Conservation (phyloP, 1,284 basidiomycete genomes). For the Athelia sp. region DNA sequence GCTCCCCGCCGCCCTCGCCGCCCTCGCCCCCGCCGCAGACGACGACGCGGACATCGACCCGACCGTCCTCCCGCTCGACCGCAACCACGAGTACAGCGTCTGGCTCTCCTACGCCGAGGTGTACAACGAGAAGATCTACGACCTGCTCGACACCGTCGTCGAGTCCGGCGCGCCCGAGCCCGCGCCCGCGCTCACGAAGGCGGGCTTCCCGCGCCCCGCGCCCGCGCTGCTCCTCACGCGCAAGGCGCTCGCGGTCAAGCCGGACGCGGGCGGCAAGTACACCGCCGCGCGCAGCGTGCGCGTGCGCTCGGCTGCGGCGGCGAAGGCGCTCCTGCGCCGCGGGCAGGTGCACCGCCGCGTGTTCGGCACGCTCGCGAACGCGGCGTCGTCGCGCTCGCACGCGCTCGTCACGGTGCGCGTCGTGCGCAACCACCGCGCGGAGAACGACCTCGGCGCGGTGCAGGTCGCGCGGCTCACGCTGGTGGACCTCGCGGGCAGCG, state of each 20-base stretch:
- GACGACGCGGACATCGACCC: conserved; percentile 52
- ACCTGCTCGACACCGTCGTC: conserved; percentile 64
- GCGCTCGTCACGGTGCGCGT: conserved; percentile 93
- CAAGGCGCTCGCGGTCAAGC: conserved; percentile 80
- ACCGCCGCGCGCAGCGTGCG: conserved; percentile 84
- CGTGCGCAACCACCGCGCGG: conserved; percentile 83
- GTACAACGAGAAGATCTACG: conserved; percentile 96
- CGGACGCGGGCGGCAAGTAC: conserved; percentile 79
- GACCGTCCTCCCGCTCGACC: conserved; percentile 74
- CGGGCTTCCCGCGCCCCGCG: conserved; percentile 22
- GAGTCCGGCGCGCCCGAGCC: conserved; percentile 28
- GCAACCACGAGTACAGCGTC: conserved; percentile 89
- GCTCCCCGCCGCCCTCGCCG: conserved; percentile 47
- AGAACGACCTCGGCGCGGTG: conserved; percentile 73
- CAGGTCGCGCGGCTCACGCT: conserved; percentile 86
- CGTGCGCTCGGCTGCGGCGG: conserved; percentile 70
- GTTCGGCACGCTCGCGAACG: conserved; percentile 93
- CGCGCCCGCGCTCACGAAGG: conserved; percentile 5
- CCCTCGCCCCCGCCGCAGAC: conserved; percentile 32
- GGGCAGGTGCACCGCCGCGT: conserved; percentile 93
- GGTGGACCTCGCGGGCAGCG: conserved; percentile 96
- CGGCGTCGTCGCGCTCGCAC: conserved; percentile 88
- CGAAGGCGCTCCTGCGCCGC: conserved; percentile 66
- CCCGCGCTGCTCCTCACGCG: conserved; percentile 61
- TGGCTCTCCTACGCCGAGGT: conserved; percentile 98